phyloP scores from a whole-genome alignment of 164 flowering plant species.

The grape (Vitis vinifera) region DNA sequence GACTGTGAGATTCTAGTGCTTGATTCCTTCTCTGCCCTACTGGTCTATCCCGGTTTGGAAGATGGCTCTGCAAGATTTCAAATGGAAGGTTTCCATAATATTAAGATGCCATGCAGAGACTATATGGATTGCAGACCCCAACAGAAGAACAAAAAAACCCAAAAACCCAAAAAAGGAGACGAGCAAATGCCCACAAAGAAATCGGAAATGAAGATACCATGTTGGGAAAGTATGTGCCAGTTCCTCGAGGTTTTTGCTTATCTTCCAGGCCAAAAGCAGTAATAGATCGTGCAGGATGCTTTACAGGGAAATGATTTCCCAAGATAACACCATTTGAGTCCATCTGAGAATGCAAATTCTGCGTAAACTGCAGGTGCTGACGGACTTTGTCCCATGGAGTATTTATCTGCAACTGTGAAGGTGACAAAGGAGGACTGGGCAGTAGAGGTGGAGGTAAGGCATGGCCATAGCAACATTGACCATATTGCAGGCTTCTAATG shows the following conservation, averaged over 20 bases:
- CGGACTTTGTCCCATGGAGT: conserved; percentile 18
- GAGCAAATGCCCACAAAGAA: not conserved
- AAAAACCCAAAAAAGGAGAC: not conserved
- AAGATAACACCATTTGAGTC: not conserved
- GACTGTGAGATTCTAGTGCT: conserved; percentile 5
- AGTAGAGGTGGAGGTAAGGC: conserved; percentile 17
- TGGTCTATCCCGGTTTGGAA: conserved; percentile 6
- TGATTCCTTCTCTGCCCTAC: conserved; percentile 15
- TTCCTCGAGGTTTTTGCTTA: conserved; percentile 30
- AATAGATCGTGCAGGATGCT: not conserved
- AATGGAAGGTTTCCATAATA: not conserved
- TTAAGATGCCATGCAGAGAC: too few relatives aligned
- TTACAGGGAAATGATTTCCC: conserved; percentile 7
- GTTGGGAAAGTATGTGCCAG: conserved; percentile 35
- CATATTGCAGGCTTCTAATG: conserved; percentile 36
- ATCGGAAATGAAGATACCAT: conserved; percentile 15
- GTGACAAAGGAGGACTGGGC: conserved; percentile 18
- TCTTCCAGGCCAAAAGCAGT: conserved; percentile 14
- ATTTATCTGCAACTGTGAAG: conserved; percentile 13
- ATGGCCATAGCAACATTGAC: conserved; percentile 35
- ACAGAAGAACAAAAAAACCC: not conserved
- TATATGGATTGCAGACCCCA: not conserved
- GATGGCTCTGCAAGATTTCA: conserved; percentile 19
- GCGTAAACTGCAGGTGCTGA: conserved; percentile 12
- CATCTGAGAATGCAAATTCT: conserved; percentile 6